Evolutionary conservation across 2,329 filamentous ascomycete genomes (phyloP).

Genomic region (Fusarium mexicanum): DNA sequence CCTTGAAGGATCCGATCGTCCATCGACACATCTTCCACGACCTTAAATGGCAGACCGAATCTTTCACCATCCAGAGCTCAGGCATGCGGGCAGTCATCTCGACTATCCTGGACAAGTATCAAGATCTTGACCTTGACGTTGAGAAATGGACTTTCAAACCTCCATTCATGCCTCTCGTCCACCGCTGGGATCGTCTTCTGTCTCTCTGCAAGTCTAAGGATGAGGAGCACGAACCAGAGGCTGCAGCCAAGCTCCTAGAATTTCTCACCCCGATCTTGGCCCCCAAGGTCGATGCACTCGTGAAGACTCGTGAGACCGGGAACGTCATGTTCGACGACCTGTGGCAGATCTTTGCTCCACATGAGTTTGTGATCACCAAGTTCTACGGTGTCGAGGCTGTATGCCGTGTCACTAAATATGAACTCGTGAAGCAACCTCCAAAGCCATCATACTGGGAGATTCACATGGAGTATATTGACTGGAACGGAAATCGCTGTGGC

Average conservation of each 20-base stretch:
- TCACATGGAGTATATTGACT: constrained; percentile 49
- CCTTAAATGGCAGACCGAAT: constrained; percentile 1
- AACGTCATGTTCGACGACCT: constrained; percentile 45
- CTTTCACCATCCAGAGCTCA: constrained; percentile 13
- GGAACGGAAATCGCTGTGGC: constrained; percentile 48
- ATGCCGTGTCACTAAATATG: constrained; percentile 47
- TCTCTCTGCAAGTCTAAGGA: neutral
- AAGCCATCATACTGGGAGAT: constrained; percentile 36
- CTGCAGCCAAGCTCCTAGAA: constrained; percentile 29
- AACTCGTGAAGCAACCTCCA: neutral
- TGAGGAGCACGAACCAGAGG: neutral
- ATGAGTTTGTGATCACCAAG: constrained; percentile 45
- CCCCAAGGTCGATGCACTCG: constrained; percentile 39
- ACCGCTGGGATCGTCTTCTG: constrained; percentile 9
- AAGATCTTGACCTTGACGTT: constrained; percentile 13
- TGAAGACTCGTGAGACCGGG: constrained; percentile 42
- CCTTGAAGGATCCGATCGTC: constrained; percentile 1
- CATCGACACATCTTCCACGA: neutral
- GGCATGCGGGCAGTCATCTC: constrained; percentile 1
- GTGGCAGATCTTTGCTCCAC: constrained; percentile 51
- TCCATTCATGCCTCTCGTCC: constrained; percentile 21
- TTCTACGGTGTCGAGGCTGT: constrained; percentile 50
- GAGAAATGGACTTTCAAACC: constrained; percentile 16
- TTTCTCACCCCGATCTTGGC: constrained; percentile 48
- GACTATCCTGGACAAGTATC: neutral